These are phyloP conservation scores for Salvia splendens DNA, from an alignment of 257 asterid genomes.

Conservation along the genomic window DNA sequence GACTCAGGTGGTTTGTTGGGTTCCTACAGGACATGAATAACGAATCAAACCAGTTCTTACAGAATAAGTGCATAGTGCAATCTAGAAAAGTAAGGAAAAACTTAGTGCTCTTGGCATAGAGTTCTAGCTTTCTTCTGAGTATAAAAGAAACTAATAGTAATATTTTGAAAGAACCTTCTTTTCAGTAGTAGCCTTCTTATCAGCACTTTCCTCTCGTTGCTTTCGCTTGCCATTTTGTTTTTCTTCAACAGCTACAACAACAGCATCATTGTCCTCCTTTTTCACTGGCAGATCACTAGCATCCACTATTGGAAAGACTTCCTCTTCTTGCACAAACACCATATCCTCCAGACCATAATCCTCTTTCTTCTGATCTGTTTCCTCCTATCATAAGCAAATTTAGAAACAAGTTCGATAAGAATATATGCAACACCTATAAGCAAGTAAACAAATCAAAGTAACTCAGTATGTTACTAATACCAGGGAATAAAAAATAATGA, in stretches of 20 bases:
- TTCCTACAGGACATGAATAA: conserved; percentile 55
- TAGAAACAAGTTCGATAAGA: conserved; percentile 12
- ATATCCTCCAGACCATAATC: conserved; percentile 67
- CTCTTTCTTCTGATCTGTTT: conserved; percentile 36
- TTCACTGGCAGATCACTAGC: conserved; percentile 34
- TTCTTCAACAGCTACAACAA: conserved; percentile 44
- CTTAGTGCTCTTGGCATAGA: neutral
- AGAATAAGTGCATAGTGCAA: conserved; percentile 4
- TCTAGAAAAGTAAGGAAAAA: neutral
- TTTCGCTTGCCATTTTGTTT: conserved; percentile 65
- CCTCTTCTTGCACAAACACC: conserved; percentile 72
- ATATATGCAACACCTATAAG: conserved; percentile 20
- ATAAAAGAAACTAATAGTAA: conserved; percentile 12
- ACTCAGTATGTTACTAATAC: neutral
- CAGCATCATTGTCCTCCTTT: conserved; percentile 41
- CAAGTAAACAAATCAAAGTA: conserved; percentile 5
- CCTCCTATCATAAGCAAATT: conserved; percentile 53
- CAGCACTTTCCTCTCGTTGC: conserved; percentile 54
- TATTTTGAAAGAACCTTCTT: conserved; percentile 56
- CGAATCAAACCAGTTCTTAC: conserved; percentile 10
- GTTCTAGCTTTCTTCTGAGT: conserved; percentile 19
- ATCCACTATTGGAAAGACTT: conserved; percentile 55
- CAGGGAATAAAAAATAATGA: neutral
- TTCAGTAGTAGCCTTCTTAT: conserved; percentile 53
- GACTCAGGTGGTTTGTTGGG: conserved; percentile 92